Evolutionary conservation across 208 protist species (phyloP), one percentile per base, ranked within the genome.

Genomic region (Trypanosoma mega): DNA sequence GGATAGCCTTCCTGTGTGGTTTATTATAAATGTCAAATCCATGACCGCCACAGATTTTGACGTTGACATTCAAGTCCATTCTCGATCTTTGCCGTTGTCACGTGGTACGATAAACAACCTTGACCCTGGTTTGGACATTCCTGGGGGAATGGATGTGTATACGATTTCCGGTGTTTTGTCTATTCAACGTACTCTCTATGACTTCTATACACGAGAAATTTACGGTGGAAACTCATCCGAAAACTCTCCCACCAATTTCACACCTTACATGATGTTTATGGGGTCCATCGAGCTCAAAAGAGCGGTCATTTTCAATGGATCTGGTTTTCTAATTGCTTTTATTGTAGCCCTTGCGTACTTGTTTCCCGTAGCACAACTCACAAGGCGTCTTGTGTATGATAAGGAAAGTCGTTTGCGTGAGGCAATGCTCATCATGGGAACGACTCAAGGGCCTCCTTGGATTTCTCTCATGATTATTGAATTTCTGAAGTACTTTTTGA

Each of bases 141-240:
- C 43, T 18, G 72, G 84, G 27, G 60, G 66, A 33, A 58, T 51
- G 4, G 80, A 87, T 56, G 80, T 89, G 68, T 94, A 88, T 73
- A 47, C 90, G 37, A 48, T 72, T 26, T 92, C 82, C 20, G 88
- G 88, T n/a, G 90, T 87, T 61, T 8, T 84, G 20, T 72, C 78
- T 9, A 57, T 94, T 34, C 82, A 92, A 57, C 74, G 70, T 46
- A 45, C 72, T 39, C 26, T 94, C 33, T 76, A 80, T 56, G 74
- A 85, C 36, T 90, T 82, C 66, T 88, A 78, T 67, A n/a, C n/a
- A n/a, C n/a, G n/a, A n/a, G n/a, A n/a, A n/a, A 34, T 85, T 36
- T n/a, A 47, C 16, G 18, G 59, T 14, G 53, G 79, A 0, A n/a
- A 68, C 36, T 48, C 53, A 43, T 4, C 37, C 12, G 12, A 20